These are phyloP conservation scores for Podila clonocystis DNA, from an alignment of 192 early-diverging fungal genomes.

Conservation along the genomic window DNA sequence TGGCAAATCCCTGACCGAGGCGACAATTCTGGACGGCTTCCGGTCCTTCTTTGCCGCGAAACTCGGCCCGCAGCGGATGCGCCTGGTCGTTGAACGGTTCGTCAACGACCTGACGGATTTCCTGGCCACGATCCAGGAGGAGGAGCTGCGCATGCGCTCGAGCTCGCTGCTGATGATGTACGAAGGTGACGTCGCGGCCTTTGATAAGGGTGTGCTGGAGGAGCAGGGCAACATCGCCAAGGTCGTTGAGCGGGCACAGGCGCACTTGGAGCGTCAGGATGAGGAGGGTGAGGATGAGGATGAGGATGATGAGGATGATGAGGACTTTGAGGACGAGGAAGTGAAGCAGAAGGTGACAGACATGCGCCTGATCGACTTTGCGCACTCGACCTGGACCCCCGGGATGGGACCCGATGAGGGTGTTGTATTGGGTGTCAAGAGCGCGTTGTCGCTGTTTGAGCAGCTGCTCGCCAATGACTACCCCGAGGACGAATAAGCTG, in stretches of 20 bases:
- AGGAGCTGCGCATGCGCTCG: constrained; percentile 72
- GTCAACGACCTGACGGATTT: constrained; percentile 70
- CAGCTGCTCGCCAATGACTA: constrained; percentile 46
- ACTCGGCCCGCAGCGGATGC: constrained; percentile 60
- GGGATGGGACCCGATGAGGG: constrained; percentile 74
- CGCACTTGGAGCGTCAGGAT: constrained; percentile 27
- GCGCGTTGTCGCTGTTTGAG: constrained; percentile 65
- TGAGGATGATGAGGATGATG: constrained; percentile 13
- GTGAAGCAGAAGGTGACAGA: constrained; percentile 62
- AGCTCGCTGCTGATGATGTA: constrained; percentile 86
- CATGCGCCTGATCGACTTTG: constrained; percentile 90
- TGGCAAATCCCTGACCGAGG: constrained; percentile 61
- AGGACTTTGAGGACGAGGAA: constrained; percentile 3
- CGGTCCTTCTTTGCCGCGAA: constrained; percentile 67
- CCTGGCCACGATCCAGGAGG: constrained; percentile 56
- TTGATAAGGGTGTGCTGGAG: constrained; percentile 57
- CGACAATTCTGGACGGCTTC: constrained; percentile 68
- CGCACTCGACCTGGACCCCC: constrained; percentile 77
- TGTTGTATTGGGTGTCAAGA: constrained; percentile 72
- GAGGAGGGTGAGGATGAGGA: constrained; percentile 23
- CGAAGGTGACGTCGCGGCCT: constrained; percentile 69
- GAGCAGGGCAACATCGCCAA: constrained; percentile 47
- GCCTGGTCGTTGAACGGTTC: constrained; percentile 67
- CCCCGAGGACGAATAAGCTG: background rate
- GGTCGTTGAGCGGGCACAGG: constrained; percentile 37